Conservation (phyloP, 768 basidiomycete species). For the Trichaptum fuscoviolaceum region DNA sequence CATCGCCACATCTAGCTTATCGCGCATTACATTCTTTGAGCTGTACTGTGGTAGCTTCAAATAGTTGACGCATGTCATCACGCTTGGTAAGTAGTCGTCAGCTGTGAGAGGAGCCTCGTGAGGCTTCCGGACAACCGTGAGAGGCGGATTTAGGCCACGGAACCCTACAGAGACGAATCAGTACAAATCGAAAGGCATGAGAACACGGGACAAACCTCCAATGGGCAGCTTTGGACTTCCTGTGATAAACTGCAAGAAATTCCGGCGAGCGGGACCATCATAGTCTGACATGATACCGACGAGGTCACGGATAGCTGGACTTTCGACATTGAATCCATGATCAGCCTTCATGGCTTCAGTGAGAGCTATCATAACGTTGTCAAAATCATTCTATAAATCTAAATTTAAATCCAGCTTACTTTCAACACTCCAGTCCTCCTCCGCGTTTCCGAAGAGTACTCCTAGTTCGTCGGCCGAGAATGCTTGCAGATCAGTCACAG, state of each 20-base stretch:
- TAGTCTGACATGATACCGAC: constrained; percentile 84
- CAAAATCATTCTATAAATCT: constrained; percentile 9
- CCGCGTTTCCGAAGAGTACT: constrained; percentile 91
- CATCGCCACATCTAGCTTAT: constrained; percentile 81
- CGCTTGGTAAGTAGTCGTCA: constrained; percentile 93
- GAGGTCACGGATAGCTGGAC: constrained; percentile 83
- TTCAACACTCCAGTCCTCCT: constrained; percentile 95
- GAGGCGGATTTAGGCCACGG: constrained; percentile 86
- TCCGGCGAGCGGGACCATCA: constrained; percentile 66
- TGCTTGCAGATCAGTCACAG: constrained; percentile 81
- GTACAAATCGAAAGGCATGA: constrained; percentile 3
- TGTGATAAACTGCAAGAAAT: constrained; percentile 94
- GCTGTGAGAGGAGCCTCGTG: constrained; percentile 88
- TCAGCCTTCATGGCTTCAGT: constrained; percentile 92
- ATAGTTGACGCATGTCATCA: constrained; percentile 99
- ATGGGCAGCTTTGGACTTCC: constrained; percentile 96
- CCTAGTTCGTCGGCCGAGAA: constrained; percentile 95
- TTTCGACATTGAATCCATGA: constrained; percentile 96
- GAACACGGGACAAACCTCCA: constrained; percentile 57
- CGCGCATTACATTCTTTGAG: constrained; percentile 74
- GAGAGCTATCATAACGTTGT: constrained; percentile 50
- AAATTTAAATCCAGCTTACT: constrained; percentile 47
- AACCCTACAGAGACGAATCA: constrained; percentile 52
- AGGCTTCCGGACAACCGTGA: constrained; percentile 96
- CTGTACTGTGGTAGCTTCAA: constrained; percentile 96